Evolutionary conservation across 495 filamentous ascomycete genomes (phyloP).

Genomic region (Thermothielavioides terrestris): DNA sequence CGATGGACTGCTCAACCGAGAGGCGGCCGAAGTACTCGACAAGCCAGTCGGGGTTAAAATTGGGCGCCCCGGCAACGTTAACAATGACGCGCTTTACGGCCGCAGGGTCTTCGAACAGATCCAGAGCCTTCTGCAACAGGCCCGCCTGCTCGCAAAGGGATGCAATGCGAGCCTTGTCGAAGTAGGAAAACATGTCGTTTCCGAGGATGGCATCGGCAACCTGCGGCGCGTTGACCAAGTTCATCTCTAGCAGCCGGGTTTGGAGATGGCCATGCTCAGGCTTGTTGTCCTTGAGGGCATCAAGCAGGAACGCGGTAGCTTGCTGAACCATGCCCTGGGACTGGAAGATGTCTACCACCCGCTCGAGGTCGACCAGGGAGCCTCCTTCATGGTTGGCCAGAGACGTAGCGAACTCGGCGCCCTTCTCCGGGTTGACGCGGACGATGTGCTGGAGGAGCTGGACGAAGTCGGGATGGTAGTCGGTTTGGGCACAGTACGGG

Average conservation of each 20-base stretch:
- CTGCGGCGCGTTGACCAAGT: conserved; percentile 88
- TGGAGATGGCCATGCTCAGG: conserved; percentile 91
- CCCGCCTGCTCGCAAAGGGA: conserved; percentile 86
- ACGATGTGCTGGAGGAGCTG: conserved; percentile 86
- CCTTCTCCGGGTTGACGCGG: conserved; percentile 86
- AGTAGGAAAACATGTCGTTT: conserved; percentile 96
- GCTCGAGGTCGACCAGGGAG: conserved; percentile 82
- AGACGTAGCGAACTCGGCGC: conserved; percentile 81
- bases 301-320: conserved; percentile 92
- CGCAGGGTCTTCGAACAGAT: conserved; percentile 84
- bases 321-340: conserved; percentile 96
- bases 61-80: conserved; percentile 70
- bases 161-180: conserved; percentile 79
- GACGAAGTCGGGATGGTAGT: conserved; percentile 88
- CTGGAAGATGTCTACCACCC: conserved; percentile 94
- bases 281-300: conserved; percentile 86
- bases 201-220: conserved; percentile 95
- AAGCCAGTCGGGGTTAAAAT: conserved; percentile 81
- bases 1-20: conserved; percentile 87
- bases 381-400: conserved; percentile 81
- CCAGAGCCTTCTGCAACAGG: conserved; percentile 77
- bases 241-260: conserved; percentile 96
- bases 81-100: conserved; percentile 82
- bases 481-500: conserved; percentile 70
- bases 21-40: conserved; percentile 86